Evolutionary conservation across 805 yeast genomes (phyloP).

Genomic region (Suhomyces faveliae): DNA sequence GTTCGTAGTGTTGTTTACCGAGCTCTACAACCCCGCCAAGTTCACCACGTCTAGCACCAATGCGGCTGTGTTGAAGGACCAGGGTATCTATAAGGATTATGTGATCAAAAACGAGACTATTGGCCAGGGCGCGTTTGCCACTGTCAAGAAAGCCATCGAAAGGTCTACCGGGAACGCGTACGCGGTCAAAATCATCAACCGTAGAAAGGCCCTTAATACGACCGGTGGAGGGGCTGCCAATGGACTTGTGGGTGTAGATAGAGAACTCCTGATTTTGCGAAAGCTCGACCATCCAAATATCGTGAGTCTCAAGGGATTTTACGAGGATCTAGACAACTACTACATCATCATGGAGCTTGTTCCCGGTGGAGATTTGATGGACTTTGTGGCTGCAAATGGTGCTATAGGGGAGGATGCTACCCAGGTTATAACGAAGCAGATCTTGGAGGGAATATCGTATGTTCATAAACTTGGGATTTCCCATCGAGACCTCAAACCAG

Average conservation of each 20-base stretch:
- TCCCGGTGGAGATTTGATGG: constrained; percentile 97
- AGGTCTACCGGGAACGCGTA: constrained; percentile 79
- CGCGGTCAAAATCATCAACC: constrained; percentile 88
- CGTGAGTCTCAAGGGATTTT: constrained; percentile 77
- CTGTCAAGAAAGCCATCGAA: constrained; percentile 87
- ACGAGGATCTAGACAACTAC: constrained; percentile 76
- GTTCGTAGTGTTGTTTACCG: constrained; percentile 52
- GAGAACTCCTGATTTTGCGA: constrained; percentile 81
- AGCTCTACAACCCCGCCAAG: constrained; percentile 33
- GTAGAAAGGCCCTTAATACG: constrained; percentile 68
- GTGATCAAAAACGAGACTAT: constrained; percentile 80
- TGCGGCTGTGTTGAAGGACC: constrained; percentile 35
- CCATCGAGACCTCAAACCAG: constrained; percentile 97
- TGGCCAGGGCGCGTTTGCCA: constrained; percentile 98
- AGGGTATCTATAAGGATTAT: constrained; percentile 68
- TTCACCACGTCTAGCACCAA: constrained; percentile 9
- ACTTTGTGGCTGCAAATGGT: constrained; percentile 90
- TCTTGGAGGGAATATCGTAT: constrained; percentile 77
- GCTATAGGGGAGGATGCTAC: constrained; percentile 89
- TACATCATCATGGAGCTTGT: constrained; percentile 94
- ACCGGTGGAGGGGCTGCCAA: constrained; percentile 55
- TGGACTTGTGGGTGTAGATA: constrained; percentile 69
- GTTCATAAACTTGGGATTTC: constrained; percentile 89
- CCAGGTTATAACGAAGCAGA: constrained; percentile 80
- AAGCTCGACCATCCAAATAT: constrained; percentile 81